phyloP scores from a whole-genome alignment of 345 rosid genomes.

The Mangifera indica region DNA sequence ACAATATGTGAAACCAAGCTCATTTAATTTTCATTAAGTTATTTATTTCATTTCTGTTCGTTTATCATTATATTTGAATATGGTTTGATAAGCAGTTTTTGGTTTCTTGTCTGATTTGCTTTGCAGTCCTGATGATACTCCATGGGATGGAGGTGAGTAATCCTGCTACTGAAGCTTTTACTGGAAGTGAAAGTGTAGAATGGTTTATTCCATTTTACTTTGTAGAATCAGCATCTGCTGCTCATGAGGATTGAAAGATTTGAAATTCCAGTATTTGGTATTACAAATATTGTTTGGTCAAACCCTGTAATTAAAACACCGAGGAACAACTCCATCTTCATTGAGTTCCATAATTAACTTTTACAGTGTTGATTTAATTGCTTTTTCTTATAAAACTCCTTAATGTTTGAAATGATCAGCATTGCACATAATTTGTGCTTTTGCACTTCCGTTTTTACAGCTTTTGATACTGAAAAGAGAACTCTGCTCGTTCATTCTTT shows the following conservation, averaged over 20 bases:
- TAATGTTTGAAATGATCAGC: not conserved
- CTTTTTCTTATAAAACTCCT: not conserved
- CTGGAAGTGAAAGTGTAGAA: conserved; percentile 3
- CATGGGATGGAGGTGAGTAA: conserved; percentile 84
- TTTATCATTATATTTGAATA: too few relatives aligned
- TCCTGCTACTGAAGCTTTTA: conserved; percentile 3
- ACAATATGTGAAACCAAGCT: too few relatives aligned
- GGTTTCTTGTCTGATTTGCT: conserved; percentile 25
- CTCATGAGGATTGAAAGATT: not conserved
- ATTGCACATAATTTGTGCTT: too few relatives aligned
- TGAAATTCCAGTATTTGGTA: not conserved
- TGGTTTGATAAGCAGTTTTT: not conserved
- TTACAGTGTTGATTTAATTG: not conserved
- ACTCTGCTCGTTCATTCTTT: too few relatives aligned
- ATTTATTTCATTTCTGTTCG: not conserved
- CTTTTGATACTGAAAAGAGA: too few relatives aligned
- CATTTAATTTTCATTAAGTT: not conserved
- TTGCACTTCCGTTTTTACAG: too few relatives aligned
- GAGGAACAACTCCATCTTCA: not conserved
- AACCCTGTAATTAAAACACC: not conserved
- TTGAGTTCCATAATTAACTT: not conserved
- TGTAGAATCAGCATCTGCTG: not conserved
- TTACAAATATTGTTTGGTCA: too few relatives aligned
- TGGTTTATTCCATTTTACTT: not conserved
- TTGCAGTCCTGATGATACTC: conserved; percentile 76